phyloP scores from a whole-genome alignment of 345 rosid genomes.

The Gossypium raimondii region DNA sequence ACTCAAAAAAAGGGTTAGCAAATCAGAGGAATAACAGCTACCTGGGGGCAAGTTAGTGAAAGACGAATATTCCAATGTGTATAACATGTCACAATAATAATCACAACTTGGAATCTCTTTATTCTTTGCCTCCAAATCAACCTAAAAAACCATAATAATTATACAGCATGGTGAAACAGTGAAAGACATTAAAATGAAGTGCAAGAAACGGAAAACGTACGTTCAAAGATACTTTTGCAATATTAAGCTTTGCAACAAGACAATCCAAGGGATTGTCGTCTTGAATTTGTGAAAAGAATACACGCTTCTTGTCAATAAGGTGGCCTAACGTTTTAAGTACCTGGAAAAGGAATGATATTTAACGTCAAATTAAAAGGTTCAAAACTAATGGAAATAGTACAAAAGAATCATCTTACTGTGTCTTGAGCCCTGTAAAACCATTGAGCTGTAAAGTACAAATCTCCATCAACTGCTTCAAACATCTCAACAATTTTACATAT shows the following conservation, averaged over 20 bases:
- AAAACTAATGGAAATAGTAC: not conserved
- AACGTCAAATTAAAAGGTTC: not conserved
- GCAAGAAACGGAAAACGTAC: slow-evolving; percentile 26
- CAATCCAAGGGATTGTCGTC: slow-evolving; percentile 53
- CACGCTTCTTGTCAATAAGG: slow-evolving; percentile 40
- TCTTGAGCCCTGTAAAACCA: slow-evolving; percentile 77
- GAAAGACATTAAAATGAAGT: not conserved
- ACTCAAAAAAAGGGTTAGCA: not conserved
- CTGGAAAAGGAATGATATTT: slow-evolving; percentile 25
- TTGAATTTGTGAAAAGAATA: slow-evolving; percentile 51
- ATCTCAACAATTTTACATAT: slow-evolving; percentile 60
- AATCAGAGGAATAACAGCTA: not conserved
- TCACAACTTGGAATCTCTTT: slow-evolving; percentile 31
- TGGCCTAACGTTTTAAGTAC: slow-evolving; percentile 31
- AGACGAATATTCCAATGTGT: slow-evolving; percentile 49
- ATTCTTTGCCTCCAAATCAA: slow-evolving; percentile 29
- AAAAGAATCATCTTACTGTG: slow-evolving; percentile 43
- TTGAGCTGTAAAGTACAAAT: slow-evolving; percentile 48
- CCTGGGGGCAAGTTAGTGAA: slow-evolving; percentile 30
- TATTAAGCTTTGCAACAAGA: slow-evolving; percentile 39
- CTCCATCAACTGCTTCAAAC: slow-evolving; percentile 50
- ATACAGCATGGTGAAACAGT: not conserved
- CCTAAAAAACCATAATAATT: slow-evolving; percentile 27
- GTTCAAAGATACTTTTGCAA: slow-evolving; percentile 39
- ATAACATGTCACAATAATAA: slow-evolving; percentile 57